Evolutionary conservation across 306 rosid species (phyloP), one percentile per base, ranked within the genome.

Genomic region (Gastrolobium bilobum): DNA sequence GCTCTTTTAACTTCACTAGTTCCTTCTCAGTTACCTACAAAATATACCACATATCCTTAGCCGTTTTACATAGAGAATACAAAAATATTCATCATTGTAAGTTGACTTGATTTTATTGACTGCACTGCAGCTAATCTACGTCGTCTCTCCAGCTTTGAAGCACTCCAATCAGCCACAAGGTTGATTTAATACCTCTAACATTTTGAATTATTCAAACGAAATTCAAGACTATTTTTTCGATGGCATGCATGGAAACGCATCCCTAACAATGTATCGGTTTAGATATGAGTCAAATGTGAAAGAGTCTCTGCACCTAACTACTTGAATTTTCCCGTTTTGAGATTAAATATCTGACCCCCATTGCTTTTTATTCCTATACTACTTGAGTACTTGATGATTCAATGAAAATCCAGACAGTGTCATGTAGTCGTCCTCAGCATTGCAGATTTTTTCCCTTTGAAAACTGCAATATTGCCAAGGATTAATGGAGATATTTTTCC

Each of bases 111-210:
- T 79, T 82, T 63, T 61, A 20, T 53, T 53, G 37, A 67, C 38
- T 88, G 89, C 86, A 76, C 20, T 88, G 91, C 97, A 94, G 99
- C 92, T 46, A 94, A 88, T 91, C 79, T 92, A 53, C 90, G 82
- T 3, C 92, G 85, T 40, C 61, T 89, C 43, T 92, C 97, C 87
- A 92, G 91, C 88, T 91, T 91, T 91, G 99, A 94, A 86, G 86
- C 95, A 48, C 89, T 92, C 67, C 97, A 92, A 66, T 92, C 92
- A 71, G 87, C 90, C 3, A 88, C 92, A 60, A 94, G 99, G 99
- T 91, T 81, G 64, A 73, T 67, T 77, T 51, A 79, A 76, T 38
- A 35, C 74, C 50, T 7, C 50, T 51, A 20, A 10, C 20, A 81
- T 34, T 31, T 48, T 31, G 4, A 30, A 4, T 37, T 43, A 37